phyloP scores from a whole-genome alignment of 352 stramenopile genomes.

The Phytopythium kandeliae region DNA sequence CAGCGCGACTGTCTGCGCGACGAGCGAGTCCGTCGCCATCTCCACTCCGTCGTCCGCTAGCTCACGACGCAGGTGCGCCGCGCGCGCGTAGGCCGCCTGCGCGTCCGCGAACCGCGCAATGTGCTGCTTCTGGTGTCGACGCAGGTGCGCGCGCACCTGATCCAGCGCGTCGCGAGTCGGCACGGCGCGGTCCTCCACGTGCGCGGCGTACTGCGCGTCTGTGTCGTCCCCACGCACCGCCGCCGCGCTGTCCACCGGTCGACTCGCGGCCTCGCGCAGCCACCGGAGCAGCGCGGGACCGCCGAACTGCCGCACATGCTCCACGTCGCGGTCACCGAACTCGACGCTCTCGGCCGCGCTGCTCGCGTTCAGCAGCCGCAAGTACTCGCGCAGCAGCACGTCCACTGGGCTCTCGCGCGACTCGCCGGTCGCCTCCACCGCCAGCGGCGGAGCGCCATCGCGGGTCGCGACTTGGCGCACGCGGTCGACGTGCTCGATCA shows the following conservation, averaged over 20 bases:
- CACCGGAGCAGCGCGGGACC: conserved; percentile 13
- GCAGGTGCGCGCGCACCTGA: conserved; percentile 32
- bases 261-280: conserved; percentile 11
- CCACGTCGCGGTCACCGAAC: conserved; percentile 35
- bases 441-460: background rate
- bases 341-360: conserved; percentile 22
- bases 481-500: background rate
- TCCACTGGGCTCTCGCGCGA: conserved; percentile 19
- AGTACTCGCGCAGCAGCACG: conserved; percentile 26
- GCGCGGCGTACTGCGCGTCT: conserved; percentile 27
- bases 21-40: background rate
- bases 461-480: background rate
- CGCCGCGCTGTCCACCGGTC: background rate
- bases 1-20: conserved; percentile 16
- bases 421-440: background rate
- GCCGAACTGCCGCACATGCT: conserved; percentile 35
- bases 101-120: conserved; percentile 31
- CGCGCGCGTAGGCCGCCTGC: conserved; percentile 18
- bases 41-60: background rate
- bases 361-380: conserved; percentile 23
- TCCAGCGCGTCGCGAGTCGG: conserved; percentile 31
- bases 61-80: background rate
- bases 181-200: conserved; percentile 24
- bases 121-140: conserved; percentile 31
- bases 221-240: conserved; percentile 10